Percentiles rank a stretch among this genome's conserved stretches.
These are phyloP conservation scores for Crithidia mellificae DNA, from an alignment of 208 protist species.

Conservation along the genomic window DNA sequence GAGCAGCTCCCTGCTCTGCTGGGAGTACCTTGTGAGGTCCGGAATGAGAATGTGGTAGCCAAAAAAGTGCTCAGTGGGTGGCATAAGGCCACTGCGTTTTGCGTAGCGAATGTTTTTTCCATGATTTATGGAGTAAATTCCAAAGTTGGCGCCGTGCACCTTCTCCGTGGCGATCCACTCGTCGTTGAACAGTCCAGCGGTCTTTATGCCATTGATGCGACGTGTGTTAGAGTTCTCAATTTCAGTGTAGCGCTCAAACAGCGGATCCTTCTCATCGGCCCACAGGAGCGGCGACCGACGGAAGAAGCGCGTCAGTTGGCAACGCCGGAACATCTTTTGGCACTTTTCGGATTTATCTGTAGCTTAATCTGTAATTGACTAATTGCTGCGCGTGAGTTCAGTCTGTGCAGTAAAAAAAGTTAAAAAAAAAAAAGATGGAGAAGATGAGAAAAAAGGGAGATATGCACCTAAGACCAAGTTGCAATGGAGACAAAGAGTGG, in stretches of 20 bases:
- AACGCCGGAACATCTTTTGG: slow-evolving; percentile 29
- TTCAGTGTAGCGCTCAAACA: slow-evolving; percentile 85
- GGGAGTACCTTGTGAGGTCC: slow-evolving; percentile 52
- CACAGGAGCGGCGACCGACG: slow-evolving; percentile 30
- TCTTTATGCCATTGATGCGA: slow-evolving; percentile 60
- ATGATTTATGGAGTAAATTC: slow-evolving; percentile 74
- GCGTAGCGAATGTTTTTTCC: slow-evolving; percentile 64
- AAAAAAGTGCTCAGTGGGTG: slow-evolving; percentile 82
- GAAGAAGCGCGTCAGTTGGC: slow-evolving; percentile 12
- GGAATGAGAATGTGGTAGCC: slow-evolving; percentile 82
- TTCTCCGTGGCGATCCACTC: slow-evolving; percentile 91
- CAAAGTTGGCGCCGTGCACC: slow-evolving; percentile 90
- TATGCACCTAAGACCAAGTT: not conserved
- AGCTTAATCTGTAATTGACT: not conserved
- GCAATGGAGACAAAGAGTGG: not conserved
- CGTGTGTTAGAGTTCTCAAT: slow-evolving; percentile 81
- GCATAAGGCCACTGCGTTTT: slow-evolving; percentile 84
- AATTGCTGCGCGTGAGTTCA: not conserved
- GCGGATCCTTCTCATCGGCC: slow-evolving; percentile 25
- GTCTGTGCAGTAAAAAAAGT: not conserved
- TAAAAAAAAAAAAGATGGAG: no score
- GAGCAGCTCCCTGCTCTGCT: slow-evolving; percentile 49
- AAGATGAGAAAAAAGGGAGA: no score
- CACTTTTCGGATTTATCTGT: not conserved
- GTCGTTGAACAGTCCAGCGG: slow-evolving; percentile 58